Base-by-base conservation (phyloP, 306 rosid species). In the Casuarina equisetifolia region DNA sequence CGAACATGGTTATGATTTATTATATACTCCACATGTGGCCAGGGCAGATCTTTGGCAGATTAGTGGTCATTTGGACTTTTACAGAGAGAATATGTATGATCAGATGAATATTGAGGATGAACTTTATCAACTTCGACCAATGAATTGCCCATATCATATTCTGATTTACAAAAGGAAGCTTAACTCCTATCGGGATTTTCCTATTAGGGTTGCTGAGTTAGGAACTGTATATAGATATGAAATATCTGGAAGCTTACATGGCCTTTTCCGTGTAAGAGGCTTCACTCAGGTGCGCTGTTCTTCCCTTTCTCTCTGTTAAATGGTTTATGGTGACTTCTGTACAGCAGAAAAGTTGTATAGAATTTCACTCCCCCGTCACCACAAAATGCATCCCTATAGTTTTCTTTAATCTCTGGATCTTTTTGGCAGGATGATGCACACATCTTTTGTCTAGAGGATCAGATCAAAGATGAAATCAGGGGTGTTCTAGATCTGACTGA, bases 111-210 rank as follows among this genome's bases (percentile, higher is more conserved):
- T 94, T 7, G 99, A 95, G 78, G 92, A 95, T 11, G 99, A 90
- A 80, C 89, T 88, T 77, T 92, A 92, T 91, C 99, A 92, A 77
- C 97, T 95, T 87, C 91, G 98, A 69, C 97, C 98, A 13, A 95
- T 95, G 99, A 95, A 95, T 89, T 95, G 99, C 76, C 99, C 99
- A 42, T 92, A 92, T 81, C 99, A 95, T 84, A 92, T 95, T 81
- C 82, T 95, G 83, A 63, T 91, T 74, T 95, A 92, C 87, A 92
- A 95, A 89, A 88, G 99, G 79, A 92, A 82, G 88, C 97, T 62
- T 74, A 92, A 93, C 80, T 95, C 99, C 2, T 95, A 92, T 87
- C 92, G 96, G 70, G 96, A 88, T 19, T 92, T 95, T 84, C 96
- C 99, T 49, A 85, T 92, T 55, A 79, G 96, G 79, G 93, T 92